Base-by-base conservation (phyloP, 495 filamentous ascomycete species). In the Trichoderma parareesei region DNA sequence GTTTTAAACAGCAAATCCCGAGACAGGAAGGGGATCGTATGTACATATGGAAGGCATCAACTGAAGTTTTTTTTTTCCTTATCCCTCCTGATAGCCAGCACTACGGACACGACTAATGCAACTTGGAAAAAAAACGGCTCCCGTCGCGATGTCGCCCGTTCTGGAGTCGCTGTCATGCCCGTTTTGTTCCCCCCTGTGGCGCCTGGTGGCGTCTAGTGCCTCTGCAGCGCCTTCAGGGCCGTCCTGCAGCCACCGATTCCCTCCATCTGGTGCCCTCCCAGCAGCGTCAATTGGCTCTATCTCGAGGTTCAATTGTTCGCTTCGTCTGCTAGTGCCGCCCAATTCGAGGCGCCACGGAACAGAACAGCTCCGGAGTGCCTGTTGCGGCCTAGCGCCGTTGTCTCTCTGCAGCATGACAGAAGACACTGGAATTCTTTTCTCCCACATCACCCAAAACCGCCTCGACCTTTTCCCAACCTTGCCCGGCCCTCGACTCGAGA, bases 191-290 rank as follows among this genome's bases (percentile, higher is more conserved):
- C 11, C 53, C 46, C 46, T 49, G 33, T 57, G 27, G 53, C 27
- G 53, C 27, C 53, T 37, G 37, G 53, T 14, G 53, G 5, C 14
- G 16, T 49, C 27, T 4, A 35, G 13, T 37, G 13, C 20, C 27
- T 9, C 53, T 18, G 18, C n/a, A 57, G 53, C 53, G 53, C 53
- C 33, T 33, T 57, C 53, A 57, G 53, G 53, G 53, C 53, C 35
- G 20, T n/a, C 8, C 9, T 57, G 53, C 53, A 57, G 53, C 53
- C 53, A 57, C 53, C n/a, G 46, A 8, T 49, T 18, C 46, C 13
- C 43, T 18, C 46, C 46, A 49, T n/a, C 27, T 27, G 27, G 27
- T 27, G 27, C 27, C 27, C 27, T 27, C 27, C 27, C 27, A 27
- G 27, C 27, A 27, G 27, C 27, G 27, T 27, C 27, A 27, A 27